phyloP scores from a whole-genome alignment of 139 green algal species.

The Micromonas pusilla region DNA sequence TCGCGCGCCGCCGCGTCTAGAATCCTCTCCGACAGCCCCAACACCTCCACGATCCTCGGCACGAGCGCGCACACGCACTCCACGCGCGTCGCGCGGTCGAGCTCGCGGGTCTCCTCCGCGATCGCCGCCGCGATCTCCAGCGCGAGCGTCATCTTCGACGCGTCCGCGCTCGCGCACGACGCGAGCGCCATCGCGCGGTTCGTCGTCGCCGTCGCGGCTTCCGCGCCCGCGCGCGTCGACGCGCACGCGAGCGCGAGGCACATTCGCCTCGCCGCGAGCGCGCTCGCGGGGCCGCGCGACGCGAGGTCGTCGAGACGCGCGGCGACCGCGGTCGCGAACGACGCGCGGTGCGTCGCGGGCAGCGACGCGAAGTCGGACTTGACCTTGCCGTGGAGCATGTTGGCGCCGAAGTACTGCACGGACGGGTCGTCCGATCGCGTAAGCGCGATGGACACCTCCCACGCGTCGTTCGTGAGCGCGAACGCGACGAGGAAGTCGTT shows the following conservation, averaged over 20 bases:
- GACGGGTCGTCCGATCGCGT: constrained; percentile 26
- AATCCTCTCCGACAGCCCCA: not conserved
- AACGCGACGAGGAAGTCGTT: constrained; percentile 53
- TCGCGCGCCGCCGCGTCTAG: not conserved
- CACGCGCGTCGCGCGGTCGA: not conserved
- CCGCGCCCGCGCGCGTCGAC: not conserved
- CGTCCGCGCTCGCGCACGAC: not conserved
- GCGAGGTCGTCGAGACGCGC: not conserved
- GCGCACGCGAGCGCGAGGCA: not conserved
- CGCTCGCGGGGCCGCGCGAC: not conserved
- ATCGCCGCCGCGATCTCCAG: not conserved
- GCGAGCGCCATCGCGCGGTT: not conserved
- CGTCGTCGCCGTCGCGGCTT: not conserved
- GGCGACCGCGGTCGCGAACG: not conserved
- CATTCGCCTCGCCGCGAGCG: not conserved
- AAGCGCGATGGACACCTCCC: constrained; percentile 42
- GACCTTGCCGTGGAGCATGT: constrained; percentile 53
- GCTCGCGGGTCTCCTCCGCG: not conserved
- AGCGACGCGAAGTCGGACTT: constrained; percentile 46
- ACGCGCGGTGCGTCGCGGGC: constrained; percentile 21
- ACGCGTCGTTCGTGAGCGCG: constrained; percentile 38
- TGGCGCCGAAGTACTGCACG: constrained; percentile 52
- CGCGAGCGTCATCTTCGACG: not conserved
- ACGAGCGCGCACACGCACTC: not conserved
- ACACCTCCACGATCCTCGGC: not conserved